Conservation (phyloP, 306 rosid genomes). For the Quercus bicolor region DNA sequence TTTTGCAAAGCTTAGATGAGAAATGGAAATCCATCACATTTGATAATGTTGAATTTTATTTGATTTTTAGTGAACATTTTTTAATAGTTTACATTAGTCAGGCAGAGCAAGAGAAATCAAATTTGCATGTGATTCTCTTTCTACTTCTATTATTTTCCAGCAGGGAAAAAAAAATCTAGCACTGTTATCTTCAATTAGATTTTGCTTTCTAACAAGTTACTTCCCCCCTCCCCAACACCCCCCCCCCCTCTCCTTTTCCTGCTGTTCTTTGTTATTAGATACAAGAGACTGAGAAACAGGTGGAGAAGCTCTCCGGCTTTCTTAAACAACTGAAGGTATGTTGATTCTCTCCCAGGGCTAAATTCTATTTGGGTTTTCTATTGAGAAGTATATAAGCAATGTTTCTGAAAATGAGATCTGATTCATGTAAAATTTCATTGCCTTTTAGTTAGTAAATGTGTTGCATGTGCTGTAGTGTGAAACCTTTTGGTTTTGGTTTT, state of each 20-base stretch:
- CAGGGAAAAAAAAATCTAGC: neutral
- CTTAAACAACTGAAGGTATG: constrained; percentile 79
- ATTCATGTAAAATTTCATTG: neutral
- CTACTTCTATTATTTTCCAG: neutral
- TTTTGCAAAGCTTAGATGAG: neutral
- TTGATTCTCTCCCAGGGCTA: constrained; percentile 8
- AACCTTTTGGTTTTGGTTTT: neutral
- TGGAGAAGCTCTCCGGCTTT: constrained; percentile 57
- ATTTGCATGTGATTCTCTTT: neutral
- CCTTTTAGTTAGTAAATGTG: neutral
- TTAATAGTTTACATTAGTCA: neutral
- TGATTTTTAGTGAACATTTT: neutral
- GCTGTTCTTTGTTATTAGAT: constrained; percentile 36
- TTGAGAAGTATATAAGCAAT: neutral
- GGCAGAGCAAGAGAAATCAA: neutral
- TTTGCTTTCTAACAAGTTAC: neutral
- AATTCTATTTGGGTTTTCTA: neutral
- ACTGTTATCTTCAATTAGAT: neutral
- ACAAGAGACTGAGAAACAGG: constrained; percentile 70
- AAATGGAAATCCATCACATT: neutral
- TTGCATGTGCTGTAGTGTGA: neutral
- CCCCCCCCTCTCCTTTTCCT: neutral
- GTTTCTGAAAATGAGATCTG: neutral
- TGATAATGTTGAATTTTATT: constrained; percentile 1
- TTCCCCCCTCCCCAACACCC: neutral